Conservation (phyloP, 768 basidiomycete species). For the Mycena galopus region DNA sequence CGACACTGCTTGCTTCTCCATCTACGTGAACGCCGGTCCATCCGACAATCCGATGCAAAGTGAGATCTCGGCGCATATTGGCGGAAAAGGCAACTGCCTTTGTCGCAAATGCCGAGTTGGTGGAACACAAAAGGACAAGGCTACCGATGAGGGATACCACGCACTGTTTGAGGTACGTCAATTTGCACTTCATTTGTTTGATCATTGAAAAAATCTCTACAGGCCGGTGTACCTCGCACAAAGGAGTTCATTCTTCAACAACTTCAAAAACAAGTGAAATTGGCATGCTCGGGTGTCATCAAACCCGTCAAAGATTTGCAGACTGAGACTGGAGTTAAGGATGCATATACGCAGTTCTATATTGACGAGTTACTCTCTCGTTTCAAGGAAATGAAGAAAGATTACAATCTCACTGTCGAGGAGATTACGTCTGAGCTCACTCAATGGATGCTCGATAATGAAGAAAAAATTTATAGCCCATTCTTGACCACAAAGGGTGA, state of each 20-base stretch:
- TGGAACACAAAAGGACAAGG: background rate
- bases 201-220: no score
- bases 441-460: background rate
- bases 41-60: background rate
- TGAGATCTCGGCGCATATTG: background rate
- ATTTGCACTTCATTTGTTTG: no score
- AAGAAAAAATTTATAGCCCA: constrained; percentile 1
- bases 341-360: no score
- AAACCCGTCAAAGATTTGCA: constrained; percentile 36
- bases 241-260: background rate
- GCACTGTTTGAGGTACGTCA: no score
- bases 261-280: constrained; percentile 46
- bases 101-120: background rate
- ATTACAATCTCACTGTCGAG: background rate
- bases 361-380: no score
- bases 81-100: background rate
- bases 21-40: background rate
- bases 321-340: background rate
- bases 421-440: background rate
- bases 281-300: constrained; percentile 48
- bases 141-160: no score
- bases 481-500: background rate
- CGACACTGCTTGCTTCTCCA: background rate
- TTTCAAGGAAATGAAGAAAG: no score
- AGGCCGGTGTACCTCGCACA: no score